Percentiles rank a stretch among this genome's conserved stretches.
These are phyloP conservation scores for Penicillium frequentans DNA, from an alignment of 2,329 filamentous ascomycete genomes.

Conservation along the genomic window DNA sequence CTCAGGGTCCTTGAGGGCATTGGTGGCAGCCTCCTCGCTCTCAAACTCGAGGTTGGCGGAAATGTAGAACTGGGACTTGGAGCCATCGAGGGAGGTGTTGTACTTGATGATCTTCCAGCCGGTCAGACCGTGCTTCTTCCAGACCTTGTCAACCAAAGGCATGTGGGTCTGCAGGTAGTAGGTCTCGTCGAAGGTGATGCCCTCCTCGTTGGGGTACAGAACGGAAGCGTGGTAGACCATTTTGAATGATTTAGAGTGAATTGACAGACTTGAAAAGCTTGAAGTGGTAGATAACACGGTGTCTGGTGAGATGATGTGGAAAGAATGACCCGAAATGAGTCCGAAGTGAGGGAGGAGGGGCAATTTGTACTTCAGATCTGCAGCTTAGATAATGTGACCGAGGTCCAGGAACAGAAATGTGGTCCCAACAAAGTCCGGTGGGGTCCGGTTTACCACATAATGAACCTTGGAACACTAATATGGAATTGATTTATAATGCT, in stretches of 20 bases:
- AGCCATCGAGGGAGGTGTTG: constrained; percentile 14
- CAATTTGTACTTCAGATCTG: background rate
- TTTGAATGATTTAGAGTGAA: background rate
- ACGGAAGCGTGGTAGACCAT: constrained; percentile 20
- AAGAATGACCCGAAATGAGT: background rate
- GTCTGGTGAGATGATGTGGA: background rate
- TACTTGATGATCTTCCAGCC: constrained; percentile 21
- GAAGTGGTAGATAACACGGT: background rate
- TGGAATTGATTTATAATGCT: background rate
- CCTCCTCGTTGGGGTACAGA: constrained; percentile 22
- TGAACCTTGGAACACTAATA: background rate
- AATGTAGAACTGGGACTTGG: constrained; percentile 16
- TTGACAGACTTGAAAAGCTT: background rate
- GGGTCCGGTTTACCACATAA: background rate
- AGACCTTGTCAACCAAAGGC: constrained; percentile 20
- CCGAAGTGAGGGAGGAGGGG: background rate
- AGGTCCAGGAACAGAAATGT: background rate
- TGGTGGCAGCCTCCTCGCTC: constrained; percentile 15
- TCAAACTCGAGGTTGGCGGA: constrained; percentile 18
- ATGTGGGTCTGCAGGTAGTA: constrained; percentile 26
- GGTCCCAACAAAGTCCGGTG: background rate
- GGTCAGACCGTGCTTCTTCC: constrained; percentile 17
- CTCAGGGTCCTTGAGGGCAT: constrained; percentile 6
- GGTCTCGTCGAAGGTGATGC: constrained; percentile 19
- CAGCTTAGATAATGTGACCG: background rate